Percentiles rank a stretch among this genome's conserved stretches.
Conservation (phyloP, 1,139 yeast genomes). For the Pichia inconspicua region DNA sequence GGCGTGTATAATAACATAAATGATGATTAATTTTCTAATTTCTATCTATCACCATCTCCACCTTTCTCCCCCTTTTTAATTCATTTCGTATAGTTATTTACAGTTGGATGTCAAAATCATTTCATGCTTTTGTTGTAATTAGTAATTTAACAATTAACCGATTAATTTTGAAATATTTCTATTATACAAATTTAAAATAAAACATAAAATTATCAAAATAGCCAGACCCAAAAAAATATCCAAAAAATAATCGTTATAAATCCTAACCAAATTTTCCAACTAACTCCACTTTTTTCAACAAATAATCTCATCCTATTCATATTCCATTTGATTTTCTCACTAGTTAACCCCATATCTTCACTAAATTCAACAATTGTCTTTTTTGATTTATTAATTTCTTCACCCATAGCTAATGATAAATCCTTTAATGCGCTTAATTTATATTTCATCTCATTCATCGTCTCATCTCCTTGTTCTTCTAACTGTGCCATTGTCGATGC, state of each 20-base stretch:
- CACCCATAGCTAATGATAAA: constrained; percentile 70
- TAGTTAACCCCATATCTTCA: constrained; percentile 33
- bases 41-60: not conserved
- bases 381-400: constrained; percentile 71
- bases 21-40: not conserved
- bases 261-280: constrained; percentile 70
- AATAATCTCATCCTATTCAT: constrained; percentile 67
- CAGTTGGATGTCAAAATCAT: too few relatives aligned
- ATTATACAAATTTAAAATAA: too few relatives aligned
- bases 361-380: constrained; percentile 52
- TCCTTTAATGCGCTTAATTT: constrained; percentile 67
- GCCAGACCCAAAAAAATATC: constrained; percentile 81
- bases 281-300: constrained; percentile 77
- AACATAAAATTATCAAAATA: constrained; percentile 29
- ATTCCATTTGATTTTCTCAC: constrained; percentile 52
- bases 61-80: too few relatives aligned
- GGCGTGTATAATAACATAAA: constrained; percentile 9
- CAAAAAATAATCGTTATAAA: constrained; percentile 56
- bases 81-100: too few relatives aligned
- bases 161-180: too few relatives aligned
- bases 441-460: constrained; percentile 59
- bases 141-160: too few relatives aligned
- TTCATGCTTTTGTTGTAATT: too few relatives aligned
- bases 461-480: constrained; percentile 81
- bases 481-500: constrained; percentile 58